Evolutionary conservation across 1,139 yeast species (phyloP).

Genomic region (Fermentozyma sake): DNA sequence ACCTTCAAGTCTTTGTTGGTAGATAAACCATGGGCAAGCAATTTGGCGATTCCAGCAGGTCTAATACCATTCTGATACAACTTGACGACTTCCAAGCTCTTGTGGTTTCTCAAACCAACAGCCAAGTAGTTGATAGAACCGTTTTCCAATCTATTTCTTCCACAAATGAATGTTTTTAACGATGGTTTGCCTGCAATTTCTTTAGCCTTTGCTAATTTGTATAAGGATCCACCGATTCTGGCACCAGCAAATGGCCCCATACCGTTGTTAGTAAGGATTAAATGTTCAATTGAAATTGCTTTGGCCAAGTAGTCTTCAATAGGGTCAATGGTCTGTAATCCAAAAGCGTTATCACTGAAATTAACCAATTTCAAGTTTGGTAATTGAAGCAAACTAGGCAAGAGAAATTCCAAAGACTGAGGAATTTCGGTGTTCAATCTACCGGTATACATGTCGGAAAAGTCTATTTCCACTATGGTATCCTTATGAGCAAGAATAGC

Average conservation of each 20-base stretch:
- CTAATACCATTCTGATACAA: conserved; percentile 95
- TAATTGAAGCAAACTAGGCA: conserved; percentile 69
- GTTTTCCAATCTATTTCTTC: conserved; percentile 92
- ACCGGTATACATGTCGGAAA: conserved; percentile 92
- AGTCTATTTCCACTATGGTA: conserved; percentile 61
- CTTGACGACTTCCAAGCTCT: conserved; percentile 66
- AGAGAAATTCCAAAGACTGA: conserved; percentile 63
- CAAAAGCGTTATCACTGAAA: conserved; percentile 93
- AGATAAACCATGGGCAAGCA: conserved; percentile 69
- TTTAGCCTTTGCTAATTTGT: conserved; percentile 65
- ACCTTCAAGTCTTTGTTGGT: conserved; percentile 56
- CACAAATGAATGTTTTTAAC: conserved; percentile 84
- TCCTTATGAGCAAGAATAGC: conserved; percentile 49
- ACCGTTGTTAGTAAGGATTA: conserved; percentile 89
- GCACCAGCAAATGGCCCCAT: conserved; percentile 98
- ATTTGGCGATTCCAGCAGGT: conserved; percentile 80
- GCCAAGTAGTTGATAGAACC: conserved; percentile 84
- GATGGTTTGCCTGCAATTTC: conserved; percentile 38
- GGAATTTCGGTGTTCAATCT: conserved; percentile 94
- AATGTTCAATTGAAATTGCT: conserved; percentile 77
- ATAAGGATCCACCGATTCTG: conserved; percentile 83
- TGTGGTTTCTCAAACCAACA: conserved; percentile 71
- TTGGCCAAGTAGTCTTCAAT: conserved; percentile 72
- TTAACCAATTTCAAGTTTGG: conserved; percentile 69
- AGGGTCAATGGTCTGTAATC: conserved; percentile 90